These are phyloP conservation scores for Penicillium fimorum DNA, from an alignment of 495 filamentous ascomycete genomes.

Conservation along the genomic window DNA sequence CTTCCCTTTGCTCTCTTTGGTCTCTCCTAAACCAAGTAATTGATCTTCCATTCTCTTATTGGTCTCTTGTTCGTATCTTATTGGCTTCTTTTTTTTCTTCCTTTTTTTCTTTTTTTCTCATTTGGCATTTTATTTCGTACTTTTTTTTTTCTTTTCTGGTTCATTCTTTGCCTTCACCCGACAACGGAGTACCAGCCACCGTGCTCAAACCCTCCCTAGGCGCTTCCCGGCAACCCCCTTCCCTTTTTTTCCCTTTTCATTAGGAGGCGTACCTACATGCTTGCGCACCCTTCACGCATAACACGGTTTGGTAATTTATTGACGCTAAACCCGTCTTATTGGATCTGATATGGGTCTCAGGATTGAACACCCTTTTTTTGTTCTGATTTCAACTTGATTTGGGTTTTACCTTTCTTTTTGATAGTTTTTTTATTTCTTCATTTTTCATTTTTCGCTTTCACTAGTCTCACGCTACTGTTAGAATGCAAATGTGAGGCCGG, in stretches of 20 bases:
- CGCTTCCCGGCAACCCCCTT: slow-evolving; percentile 31
- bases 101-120: slow-evolving; percentile 1
- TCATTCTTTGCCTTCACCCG: slow-evolving; percentile 29
- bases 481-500: slow-evolving; percentile 12
- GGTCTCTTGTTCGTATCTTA: not conserved
- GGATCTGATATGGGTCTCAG: slow-evolving; percentile 42
- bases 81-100: slow-evolving; percentile 11
- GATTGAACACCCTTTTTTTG: slow-evolving; percentile 18
- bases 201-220: slow-evolving; percentile 31
- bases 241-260: slow-evolving; percentile 25
- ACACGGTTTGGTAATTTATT: slow-evolving; percentile 23
- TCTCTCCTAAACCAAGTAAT: not conserved
- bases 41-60: slow-evolving; percentile 11
- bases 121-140: slow-evolving; percentile 9
- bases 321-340: slow-evolving; percentile 39
- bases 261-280: slow-evolving; percentile 28
- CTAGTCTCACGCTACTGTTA: slow-evolving; percentile 22
- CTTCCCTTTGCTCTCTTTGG: slow-evolving; percentile 1
- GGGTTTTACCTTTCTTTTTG: not conserved
- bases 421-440: not conserved
- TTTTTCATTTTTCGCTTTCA: slow-evolving; percentile 12
- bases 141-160: slow-evolving; percentile 15
- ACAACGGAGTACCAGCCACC: slow-evolving; percentile 30
- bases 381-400: slow-evolving; percentile 12
- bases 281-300: slow-evolving; percentile 16